Evolutionary conservation across 495 filamentous ascomycete species (phyloP).

Genomic region (Xanthoparmelia taractica): DNA sequence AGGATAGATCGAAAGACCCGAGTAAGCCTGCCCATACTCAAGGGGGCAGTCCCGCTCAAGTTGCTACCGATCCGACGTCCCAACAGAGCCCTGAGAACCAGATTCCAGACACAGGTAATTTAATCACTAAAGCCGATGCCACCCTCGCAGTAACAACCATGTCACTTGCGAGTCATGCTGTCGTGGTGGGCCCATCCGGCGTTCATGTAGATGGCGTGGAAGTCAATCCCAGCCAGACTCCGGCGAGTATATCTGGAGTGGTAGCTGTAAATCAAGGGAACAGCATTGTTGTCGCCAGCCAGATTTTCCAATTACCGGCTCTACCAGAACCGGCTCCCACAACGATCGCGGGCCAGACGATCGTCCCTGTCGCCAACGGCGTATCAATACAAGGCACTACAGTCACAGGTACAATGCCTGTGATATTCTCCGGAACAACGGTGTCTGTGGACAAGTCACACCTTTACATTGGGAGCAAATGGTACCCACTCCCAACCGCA

Average conservation of each 20-base stretch:
- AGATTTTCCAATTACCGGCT: neutral
- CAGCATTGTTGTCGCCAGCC: constrained; percentile 3
- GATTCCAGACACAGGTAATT: neutral
- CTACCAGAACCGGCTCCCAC: neutral
- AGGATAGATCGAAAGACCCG: neutral
- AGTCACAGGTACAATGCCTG: neutral
- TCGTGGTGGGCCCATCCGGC: neutral
- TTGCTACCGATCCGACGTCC: neutral
- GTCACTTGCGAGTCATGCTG: neutral
- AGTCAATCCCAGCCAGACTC: neutral
- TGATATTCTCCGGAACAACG: neutral
- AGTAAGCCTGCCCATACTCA: neutral
- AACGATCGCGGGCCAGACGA: neutral
- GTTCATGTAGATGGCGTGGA: neutral
- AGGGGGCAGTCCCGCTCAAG: neutral
- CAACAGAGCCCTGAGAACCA: neutral
- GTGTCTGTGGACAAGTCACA: neutral
- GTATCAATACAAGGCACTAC: neutral
- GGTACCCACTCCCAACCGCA: neutral
- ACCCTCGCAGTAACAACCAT: neutral
- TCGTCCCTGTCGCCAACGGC: neutral
- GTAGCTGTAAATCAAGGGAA: neutral
- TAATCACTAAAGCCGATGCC: neutral
- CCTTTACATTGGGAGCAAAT: neutral
- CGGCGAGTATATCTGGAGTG: neutral